Conservation (phyloP, 495 filamentous ascomycete genomes). For the Daldinia caldariorum region DNA sequence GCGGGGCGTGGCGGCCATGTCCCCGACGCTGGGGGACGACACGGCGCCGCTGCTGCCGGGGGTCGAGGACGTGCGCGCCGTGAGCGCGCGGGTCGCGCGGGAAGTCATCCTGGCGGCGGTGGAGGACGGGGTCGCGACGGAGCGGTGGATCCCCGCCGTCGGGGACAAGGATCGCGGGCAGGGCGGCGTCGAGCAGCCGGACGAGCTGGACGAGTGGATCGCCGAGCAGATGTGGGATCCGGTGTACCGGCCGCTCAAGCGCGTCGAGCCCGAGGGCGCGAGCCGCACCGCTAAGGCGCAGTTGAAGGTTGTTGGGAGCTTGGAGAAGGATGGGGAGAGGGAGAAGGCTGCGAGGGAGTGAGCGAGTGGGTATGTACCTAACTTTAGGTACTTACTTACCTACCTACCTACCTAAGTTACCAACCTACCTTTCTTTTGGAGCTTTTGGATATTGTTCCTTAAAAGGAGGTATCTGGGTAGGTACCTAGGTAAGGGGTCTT, state of each 20-base stretch:
- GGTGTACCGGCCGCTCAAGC: conserved; percentile 70
- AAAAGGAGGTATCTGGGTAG: too few species aligned
- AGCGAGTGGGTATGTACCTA: too few species aligned
- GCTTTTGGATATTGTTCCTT: too few species aligned
- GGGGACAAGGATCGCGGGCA: too few species aligned
- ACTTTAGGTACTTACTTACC: too few species aligned
- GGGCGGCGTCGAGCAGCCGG: too few species aligned
- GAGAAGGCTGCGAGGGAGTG: conserved; percentile 19
- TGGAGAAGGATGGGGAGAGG: conserved; percentile 31
- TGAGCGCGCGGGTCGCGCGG: conserved; percentile 80
- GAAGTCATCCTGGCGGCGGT: conserved; percentile 80
- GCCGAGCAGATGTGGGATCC: conserved; percentile 91
- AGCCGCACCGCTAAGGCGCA: conserved; percentile 68
- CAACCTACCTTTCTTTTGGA: too few species aligned
- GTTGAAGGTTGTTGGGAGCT: conserved; percentile 60
- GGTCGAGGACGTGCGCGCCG: conserved; percentile 75
- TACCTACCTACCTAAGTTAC: too few species aligned
- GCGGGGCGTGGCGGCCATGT: conserved; percentile 73
- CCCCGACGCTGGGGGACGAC: conserved; percentile 64
- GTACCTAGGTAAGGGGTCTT: too few species aligned
- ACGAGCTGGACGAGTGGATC: conserved; percentile 80
- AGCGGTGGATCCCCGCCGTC: conserved; percentile 62
- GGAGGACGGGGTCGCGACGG: conserved; percentile 71
- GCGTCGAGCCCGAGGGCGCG: conserved; percentile 61
- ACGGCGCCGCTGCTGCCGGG: conserved; percentile 75